Conservation (phyloP, 768 basidiomycete species). For the Boletus vinaceobasis region DNA sequence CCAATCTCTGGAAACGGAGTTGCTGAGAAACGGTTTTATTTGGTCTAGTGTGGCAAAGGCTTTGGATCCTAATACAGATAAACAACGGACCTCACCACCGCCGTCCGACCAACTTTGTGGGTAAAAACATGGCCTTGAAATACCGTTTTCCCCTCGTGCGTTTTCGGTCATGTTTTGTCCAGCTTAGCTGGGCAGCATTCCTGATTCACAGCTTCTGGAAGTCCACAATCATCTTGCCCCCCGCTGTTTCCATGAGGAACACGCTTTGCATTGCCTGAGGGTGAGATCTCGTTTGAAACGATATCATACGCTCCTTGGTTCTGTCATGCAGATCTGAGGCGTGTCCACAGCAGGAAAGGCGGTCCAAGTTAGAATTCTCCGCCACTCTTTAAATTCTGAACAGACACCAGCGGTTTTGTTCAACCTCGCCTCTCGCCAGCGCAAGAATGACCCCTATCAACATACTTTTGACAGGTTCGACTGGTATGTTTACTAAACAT, state of each 20-base stretch:
- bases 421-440: background rate
- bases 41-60: constrained; percentile 23
- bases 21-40: constrained; percentile 18
- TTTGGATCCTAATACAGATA: constrained; percentile 23
- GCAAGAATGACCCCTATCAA: constrained; percentile 8
- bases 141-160: background rate
- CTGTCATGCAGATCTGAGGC: background rate
- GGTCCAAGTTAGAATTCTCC: constrained; percentile 5
- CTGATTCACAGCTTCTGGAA: background rate
- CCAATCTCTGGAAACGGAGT: constrained; percentile 8
- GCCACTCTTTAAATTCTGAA: background rate
- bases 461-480: constrained; percentile 17
- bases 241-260: background rate
- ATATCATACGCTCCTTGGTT: background rate
- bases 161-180: background rate
- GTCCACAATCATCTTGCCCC: background rate
- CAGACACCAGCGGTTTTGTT: background rate
- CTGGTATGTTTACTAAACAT: constrained; percentile 13
- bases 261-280: background rate
- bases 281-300: no score
- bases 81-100: constrained; percentile 12
- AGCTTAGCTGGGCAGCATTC: no score
- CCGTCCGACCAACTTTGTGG: background rate
- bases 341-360: background rate
- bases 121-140: background rate